Conservation (phyloP, 2,329 filamentous ascomycete genomes). For the Aspergillus sp. region DNA sequence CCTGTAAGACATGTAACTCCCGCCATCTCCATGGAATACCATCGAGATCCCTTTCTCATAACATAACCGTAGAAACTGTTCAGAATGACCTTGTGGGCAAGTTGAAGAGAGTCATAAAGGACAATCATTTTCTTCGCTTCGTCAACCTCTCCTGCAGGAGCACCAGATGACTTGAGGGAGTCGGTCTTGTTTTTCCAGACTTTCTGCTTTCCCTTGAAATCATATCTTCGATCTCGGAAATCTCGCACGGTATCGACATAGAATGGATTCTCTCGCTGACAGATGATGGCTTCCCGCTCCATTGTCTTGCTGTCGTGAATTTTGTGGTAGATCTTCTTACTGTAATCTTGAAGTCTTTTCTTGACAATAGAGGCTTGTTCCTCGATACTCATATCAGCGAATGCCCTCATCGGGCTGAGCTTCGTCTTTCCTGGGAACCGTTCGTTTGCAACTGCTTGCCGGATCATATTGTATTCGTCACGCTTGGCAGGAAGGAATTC, state of each 20-base stretch:
- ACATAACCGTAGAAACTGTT: conserved; percentile 99
- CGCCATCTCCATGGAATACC: conserved; percentile 99
- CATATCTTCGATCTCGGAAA: conserved; percentile 94
- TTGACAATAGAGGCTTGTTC: conserved; percentile 77
- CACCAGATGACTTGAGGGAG: conserved; percentile 75
- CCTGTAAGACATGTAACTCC: conserved; percentile 96
- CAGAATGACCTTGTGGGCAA: conserved; percentile 97
- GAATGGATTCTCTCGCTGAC: conserved; percentile 95
- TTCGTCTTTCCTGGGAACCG: conserved; percentile 77
- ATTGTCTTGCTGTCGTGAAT: conserved; percentile 94
- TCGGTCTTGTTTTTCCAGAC: conserved; percentile 98
- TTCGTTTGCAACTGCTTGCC: conserved; percentile 85
- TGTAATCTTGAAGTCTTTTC: conserved; percentile 86
- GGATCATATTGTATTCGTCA: conserved; percentile 99
- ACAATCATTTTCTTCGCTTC: conserved; percentile 99
- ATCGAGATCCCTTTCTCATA: conserved; percentile 97
- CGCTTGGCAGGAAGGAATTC: conserved; percentile 94
- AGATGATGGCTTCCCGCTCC: conserved; percentile 93
- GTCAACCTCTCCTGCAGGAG: conserved; percentile 71
- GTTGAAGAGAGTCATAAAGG: conserved; percentile 88
- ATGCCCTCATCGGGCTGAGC: conserved; percentile 65
- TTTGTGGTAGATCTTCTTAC: conserved; percentile 99
- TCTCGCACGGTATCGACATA: conserved; percentile 95
- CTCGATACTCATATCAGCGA: conserved; percentile 73
- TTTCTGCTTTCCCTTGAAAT: conserved; percentile 97